Evolutionary conservation across 2,329 filamentous ascomycete genomes (phyloP).

Genomic region (Aspergillus floridensis): DNA sequence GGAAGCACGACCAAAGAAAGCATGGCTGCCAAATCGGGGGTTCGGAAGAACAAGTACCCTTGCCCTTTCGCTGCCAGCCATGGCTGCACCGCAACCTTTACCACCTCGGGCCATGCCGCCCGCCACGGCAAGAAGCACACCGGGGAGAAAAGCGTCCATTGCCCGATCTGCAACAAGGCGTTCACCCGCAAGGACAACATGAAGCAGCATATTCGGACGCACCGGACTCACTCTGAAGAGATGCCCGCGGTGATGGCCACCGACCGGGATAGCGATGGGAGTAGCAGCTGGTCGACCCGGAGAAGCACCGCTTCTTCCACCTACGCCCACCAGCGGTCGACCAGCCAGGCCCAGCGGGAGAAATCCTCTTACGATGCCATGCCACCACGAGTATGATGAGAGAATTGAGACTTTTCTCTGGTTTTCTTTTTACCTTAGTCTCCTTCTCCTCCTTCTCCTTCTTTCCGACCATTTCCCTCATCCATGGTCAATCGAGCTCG

Average conservation of each 20-base stretch:
- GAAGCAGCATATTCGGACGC: constrained; percentile 66
- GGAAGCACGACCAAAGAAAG: constrained; percentile 24
- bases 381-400: constrained; percentile 10
- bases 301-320: constrained; percentile 8
- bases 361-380: constrained; percentile 14
- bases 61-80: constrained; percentile 61
- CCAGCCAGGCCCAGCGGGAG: constrained; percentile 15
- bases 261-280: constrained; percentile 16
- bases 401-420: not conserved
- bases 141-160: constrained; percentile 66
- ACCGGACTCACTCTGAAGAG: constrained; percentile 42
- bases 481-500: not conserved
- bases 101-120: constrained; percentile 65
- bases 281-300: constrained; percentile 11
- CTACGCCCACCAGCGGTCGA: constrained; percentile 19
- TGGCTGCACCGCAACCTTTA: constrained; percentile 62
- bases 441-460: not conserved
- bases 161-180: constrained; percentile 65
- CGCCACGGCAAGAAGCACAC: constrained; percentile 68
- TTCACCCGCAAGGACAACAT: constrained; percentile 69
- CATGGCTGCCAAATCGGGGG: constrained; percentile 21
- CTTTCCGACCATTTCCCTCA: not conserved
- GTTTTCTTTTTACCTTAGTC: not conserved
- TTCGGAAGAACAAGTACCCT: constrained; percentile 62
- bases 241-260: constrained; percentile 21